Base-by-base conservation (phyloP, 495 filamentous ascomycete species). In the Trichoderma gamsii region DNA sequence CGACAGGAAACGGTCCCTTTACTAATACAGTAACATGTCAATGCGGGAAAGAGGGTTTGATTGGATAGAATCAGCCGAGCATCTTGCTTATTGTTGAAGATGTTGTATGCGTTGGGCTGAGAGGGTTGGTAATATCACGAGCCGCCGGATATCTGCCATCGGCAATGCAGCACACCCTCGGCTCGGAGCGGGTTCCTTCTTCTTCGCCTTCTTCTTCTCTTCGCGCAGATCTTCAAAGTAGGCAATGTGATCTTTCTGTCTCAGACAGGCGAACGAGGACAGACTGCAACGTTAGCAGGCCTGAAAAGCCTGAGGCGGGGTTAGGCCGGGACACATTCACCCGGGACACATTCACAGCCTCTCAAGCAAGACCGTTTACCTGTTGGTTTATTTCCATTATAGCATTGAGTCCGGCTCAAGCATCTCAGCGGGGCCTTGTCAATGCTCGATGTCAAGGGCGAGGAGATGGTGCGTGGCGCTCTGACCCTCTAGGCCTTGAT, bases 261-360 rank as follows among this genome's bases (percentile, higher is more conserved):
- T 61, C 56, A 61, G 27, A 29, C 23, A 15, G 27, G 23, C 56
- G 29, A 29, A 29, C 29, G 56, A 61, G 56, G 56, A 25, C 56
- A 61, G 27, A 61, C 35, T 61, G 56, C n/a, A 61, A 32, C 56
- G 35, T 25, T 27, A 38, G 35, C n/a, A 27, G 12, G 7, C 25
- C 16, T 32, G 11, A 32, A 12, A 13, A 61, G 56, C 56, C 56
- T 61, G 56, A 61, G 56, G 56, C 56, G 56, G 56, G 52, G 56
- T 61, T 61, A 32, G 56, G 56, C 56, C 13, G 56, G 56, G 56
- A 61, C 23, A 61, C 56, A 25, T 29, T 61, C 56, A 52, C 16
- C 56, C 13, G 56, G 56, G 56, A 61, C 23, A 61, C 56, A 25
- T 29, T 61, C 56, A 52, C 16, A 8, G 56, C 25, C 11, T 61